These are phyloP conservation scores for Coniferiporia weirii DNA, from an alignment of 1,284 basidiomycete genomes.

Conservation along the genomic window DNA sequence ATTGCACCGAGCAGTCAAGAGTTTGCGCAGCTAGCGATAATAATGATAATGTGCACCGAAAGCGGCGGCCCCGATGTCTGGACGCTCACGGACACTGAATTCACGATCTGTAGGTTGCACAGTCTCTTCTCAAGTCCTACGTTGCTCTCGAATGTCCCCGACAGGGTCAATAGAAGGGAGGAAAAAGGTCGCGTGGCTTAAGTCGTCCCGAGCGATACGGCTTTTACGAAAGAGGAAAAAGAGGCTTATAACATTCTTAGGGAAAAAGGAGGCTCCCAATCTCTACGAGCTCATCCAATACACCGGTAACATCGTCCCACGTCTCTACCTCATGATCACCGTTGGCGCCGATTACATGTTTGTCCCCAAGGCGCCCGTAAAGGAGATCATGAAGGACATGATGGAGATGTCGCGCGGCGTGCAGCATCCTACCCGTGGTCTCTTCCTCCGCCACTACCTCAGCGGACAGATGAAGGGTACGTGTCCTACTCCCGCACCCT, in stretches of 20 bases:
- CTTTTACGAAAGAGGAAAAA: constrained; percentile 52
- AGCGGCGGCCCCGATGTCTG: constrained; percentile 33
- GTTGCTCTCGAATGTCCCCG: constrained; percentile 39
- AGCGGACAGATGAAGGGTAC: constrained; percentile 78
- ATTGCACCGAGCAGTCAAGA: too few species aligned
- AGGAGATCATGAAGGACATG: constrained; percentile 99
- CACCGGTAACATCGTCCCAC: constrained; percentile 89
- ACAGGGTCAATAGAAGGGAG: constrained; percentile 33
- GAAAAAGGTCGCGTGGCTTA: constrained; percentile 60
- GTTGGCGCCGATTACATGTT: too few species aligned
- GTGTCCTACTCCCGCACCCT: constrained; percentile 27
- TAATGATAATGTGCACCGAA: constrained; percentile 44
- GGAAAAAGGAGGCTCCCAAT: constrained; percentile 63
- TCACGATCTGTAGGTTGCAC: constrained; percentile 7
- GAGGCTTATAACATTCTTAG: constrained; percentile 49
- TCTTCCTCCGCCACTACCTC: constrained; percentile 88
- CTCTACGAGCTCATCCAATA: constrained; percentile 97
- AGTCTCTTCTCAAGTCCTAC: constrained; percentile 39
- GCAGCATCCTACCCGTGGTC: constrained; percentile 86
- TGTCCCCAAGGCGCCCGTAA: constrained; percentile 88
- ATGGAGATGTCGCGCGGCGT: constrained; percentile 98
- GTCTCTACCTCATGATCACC: constrained; percentile 96
- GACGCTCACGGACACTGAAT: constrained; percentile 20
- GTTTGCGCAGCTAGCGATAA: too few species aligned
- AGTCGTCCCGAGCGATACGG: constrained; percentile 51